These are phyloP conservation scores for Hypoxylon rubiginosum DNA, from an alignment of 2,329 filamentous ascomycete genomes.

Conservation along the genomic window DNA sequence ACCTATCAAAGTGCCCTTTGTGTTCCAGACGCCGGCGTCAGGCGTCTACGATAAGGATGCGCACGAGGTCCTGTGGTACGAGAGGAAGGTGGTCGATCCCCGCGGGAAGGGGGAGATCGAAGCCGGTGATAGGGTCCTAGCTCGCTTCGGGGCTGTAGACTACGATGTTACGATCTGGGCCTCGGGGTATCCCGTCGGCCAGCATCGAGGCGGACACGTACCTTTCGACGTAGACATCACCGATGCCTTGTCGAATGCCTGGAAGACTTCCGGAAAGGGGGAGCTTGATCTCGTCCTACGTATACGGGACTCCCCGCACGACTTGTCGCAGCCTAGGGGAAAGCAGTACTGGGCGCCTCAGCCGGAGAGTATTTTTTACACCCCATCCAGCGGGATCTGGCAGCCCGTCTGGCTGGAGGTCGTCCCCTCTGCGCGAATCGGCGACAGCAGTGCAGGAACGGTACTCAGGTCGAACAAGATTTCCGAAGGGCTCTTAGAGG, in stretches of 20 bases:
- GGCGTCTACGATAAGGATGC: conserved; percentile 72
- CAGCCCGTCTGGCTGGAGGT: conserved; percentile 70
- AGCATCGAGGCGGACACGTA: conserved; percentile 71
- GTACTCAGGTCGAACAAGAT: conserved; percentile 69
- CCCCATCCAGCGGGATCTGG: conserved; percentile 70
- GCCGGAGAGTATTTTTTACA: conserved; percentile 72
- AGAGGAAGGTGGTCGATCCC: conserved; percentile 65
- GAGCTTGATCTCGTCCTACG: conserved; percentile 65
- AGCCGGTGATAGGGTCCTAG: conserved; percentile 59
- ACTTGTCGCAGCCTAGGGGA: conserved; percentile 74
- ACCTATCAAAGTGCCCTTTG: conserved; percentile 73
- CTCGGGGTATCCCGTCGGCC: conserved; percentile 64
- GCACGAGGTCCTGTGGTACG: conserved; percentile 78
- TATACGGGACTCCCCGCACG: conserved; percentile 73
- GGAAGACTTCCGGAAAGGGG: conserved; percentile 44
- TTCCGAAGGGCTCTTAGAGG: conserved; percentile 63
- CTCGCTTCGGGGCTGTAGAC: conserved; percentile 73
- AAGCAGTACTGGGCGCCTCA: conserved; percentile 76
- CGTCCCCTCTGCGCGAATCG: conserved; percentile 66
- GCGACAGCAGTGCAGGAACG: conserved; percentile 69
- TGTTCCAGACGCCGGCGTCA: conserved; percentile 74
- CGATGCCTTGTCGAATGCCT: conserved; percentile 56
- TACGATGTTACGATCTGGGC: conserved; percentile 72
- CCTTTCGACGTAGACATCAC: conserved; percentile 71
- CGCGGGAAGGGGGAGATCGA: conserved; percentile 59